Evolutionary conservation across 2,329 filamentous ascomycete species (phyloP).

Genomic region (Talaromyces islandicus): DNA sequence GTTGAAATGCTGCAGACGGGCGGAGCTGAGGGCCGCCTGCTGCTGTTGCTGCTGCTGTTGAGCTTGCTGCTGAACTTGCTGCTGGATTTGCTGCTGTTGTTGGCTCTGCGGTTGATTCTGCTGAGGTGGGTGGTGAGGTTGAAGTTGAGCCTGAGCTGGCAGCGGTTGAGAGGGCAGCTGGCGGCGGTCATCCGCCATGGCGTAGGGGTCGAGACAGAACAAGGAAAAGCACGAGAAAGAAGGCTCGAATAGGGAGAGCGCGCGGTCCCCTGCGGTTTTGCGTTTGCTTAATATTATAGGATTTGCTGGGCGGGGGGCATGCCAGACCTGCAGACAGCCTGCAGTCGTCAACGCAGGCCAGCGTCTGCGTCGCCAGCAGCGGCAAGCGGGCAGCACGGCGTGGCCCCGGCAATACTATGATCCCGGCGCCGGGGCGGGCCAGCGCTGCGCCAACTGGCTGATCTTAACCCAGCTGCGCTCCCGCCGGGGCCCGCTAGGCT

Average conservation of each 20-base stretch:
- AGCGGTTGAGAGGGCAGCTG: background rate
- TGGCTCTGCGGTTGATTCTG: constrained; percentile 1
- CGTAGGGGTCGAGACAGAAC: background rate
- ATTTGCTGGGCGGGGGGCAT: background rate
- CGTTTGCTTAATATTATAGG: background rate
- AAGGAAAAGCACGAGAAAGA: background rate
- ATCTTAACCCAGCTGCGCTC: background rate
- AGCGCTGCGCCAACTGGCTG: background rate
- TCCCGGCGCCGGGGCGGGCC: background rate
- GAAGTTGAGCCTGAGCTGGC: background rate
- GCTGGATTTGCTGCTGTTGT: background rate
- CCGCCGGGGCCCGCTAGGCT: background rate
- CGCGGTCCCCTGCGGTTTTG: background rate
- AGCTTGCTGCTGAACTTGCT: background rate
- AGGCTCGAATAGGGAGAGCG: background rate
- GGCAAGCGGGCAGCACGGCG: background rate
- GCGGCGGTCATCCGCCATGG: constrained; percentile 8
- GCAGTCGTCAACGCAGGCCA: too few relatives aligned
- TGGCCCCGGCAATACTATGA: background rate
- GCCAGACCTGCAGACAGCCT: background rate
- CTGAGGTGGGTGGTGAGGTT: background rate
- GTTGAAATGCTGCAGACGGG: constrained; percentile 11
- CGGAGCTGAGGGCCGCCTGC: constrained; percentile 8
- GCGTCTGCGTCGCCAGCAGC: background rate
- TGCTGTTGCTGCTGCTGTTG: constrained; percentile 1